Conservation (phyloP, 2,329 filamentous ascomycete genomes). For the Xylariaceae sp. region DNA sequence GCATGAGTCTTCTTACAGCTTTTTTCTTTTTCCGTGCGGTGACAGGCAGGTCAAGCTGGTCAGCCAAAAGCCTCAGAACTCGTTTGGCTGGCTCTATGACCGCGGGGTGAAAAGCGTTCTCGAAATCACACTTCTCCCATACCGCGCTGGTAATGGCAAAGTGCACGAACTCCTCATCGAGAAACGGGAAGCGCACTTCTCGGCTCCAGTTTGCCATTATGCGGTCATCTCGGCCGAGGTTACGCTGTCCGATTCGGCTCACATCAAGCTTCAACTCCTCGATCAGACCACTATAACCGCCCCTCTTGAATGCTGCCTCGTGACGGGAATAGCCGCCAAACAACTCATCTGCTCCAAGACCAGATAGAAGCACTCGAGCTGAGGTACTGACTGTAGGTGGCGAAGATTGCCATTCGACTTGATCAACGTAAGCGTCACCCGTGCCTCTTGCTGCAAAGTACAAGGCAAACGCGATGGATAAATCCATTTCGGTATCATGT, state of each 20-base stretch:
- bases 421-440: slow-evolving; percentile 42
- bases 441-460: slow-evolving; percentile 85
- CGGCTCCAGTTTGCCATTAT: slow-evolving; percentile 84
- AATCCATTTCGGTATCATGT: slow-evolving; percentile 97
- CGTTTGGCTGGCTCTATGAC: slow-evolving; percentile 74
- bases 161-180: slow-evolving; percentile 80
- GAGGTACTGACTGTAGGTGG: slow-evolving; percentile 45
- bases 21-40: slow-evolving; percentile 88
- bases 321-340: slow-evolving; percentile 93
- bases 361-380: slow-evolving; percentile 81
- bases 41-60: slow-evolving; percentile 62
- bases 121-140: slow-evolving; percentile 85
- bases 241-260: slow-evolving; percentile 80
- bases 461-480: slow-evolving; percentile 89
- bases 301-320: slow-evolving; percentile 64
- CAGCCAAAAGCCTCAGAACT: slow-evolving; percentile 70
- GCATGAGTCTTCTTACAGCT: slow-evolving; percentile 53
- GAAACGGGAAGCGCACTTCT: slow-evolving; percentile 83
- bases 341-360: slow-evolving; percentile 90
- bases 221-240: slow-evolving; percentile 88
- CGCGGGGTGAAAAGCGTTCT: slow-evolving; percentile 36
- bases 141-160: slow-evolving; percentile 73
- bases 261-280: slow-evolving; percentile 85
- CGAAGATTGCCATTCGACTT: slow-evolving; percentile 24
- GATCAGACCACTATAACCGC: slow-evolving; percentile 65